Evolutionary conservation across 805 yeast species (phyloP), one percentile per base, ranked within the genome.

Genomic region (Teunomyces lycoperdinae): DNA sequence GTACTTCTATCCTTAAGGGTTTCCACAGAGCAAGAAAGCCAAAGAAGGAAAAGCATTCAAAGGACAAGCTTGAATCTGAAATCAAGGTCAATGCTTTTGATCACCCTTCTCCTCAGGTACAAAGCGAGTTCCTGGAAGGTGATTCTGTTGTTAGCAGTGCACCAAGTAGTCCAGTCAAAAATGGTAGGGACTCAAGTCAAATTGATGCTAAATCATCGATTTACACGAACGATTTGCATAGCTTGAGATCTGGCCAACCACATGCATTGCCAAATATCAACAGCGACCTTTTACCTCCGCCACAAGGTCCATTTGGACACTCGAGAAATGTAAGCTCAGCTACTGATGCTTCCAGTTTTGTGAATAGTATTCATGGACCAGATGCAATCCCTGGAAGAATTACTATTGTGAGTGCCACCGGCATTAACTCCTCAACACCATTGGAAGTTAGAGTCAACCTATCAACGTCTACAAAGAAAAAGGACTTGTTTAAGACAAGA

Each of bases 401-500:
- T 39, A 74, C 77, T 2, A 64, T 86, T 43, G 63, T 81, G 27
- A 67, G 78, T 2, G 81, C 80, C 3, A 56, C 66, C 9, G 77
- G 78, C 13, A 61, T 77, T 38, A 69, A 73, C 11, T 68, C 46
- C 8, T 48, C 56, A 8, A 27, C 57, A 1, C 30, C 41, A 24
- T 52, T 77, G 46, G 85, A 79, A 52, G 76, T 88, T 40, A 84
- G 79, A 59, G 80, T 80, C 3, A 61, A 76, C 0, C 62, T 82
- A 52, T 74, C 79, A 33, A 72, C 70, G 17, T 65, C 70, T 8
- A 70, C 73, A 20, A 76, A 70, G 53, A 73, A 71, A 44, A 85
- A 80, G 58, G 86, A 78, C 40, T 58, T 92, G 33, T 79, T 74
- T 69, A 85, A 81, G 62, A 84, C 96, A 1, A 81, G 83, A 64